Base-by-base conservation (phyloP, 2,329 filamentous ascomycete genomes). In the Penicillium digitatum region DNA sequence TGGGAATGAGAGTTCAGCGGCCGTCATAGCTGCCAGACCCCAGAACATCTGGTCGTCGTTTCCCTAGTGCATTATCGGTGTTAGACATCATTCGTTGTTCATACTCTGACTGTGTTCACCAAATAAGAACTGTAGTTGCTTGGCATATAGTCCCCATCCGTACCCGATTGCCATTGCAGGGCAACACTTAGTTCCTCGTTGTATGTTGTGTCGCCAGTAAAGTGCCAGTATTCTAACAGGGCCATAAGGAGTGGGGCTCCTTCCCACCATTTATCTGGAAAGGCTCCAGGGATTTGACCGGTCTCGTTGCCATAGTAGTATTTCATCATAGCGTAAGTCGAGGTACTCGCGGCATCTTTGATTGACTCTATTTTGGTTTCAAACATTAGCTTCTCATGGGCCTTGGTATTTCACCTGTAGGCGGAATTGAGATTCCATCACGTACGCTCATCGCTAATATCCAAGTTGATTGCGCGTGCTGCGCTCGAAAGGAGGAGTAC, bases 391-490 rank as follows among this genome's bases (percentile, higher is more conserved):
- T 24, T 34, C 16, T 49, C 27, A 29, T 35, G 22, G 2, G 1
- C 1, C 27, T 10, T 34, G 0, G 14, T n/a, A 12, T 8, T 5
- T 38, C 9, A 12, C 18, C 46, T 26, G 3, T 29, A 43, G 48
- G n/a, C 5, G 43, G 14, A 22, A 55, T 14, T 1, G 31, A 16
- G 1, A 12, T 6, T 18, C 3, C 7, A 11, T 26, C 10, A 57
- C 66, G 29, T 57, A 70, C 68, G 52, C 55, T 65, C 56, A 56
- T 67, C 58, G 44, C 55, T 62, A 46, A 72, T 62, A 52, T 67
- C 60, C 27, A 71, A 52, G 18, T 63, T 56, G 42, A 71, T 67
- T 8, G 68, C 61, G 48, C 48, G 29, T 11, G 48, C 50, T 9
- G 54, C 37, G 8, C 34, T 27, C 3, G 50, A 47, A 18, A 58